Base-by-base conservation (phyloP, 2,329 filamentous ascomycete species). In the Epichloe festucae region DNA sequence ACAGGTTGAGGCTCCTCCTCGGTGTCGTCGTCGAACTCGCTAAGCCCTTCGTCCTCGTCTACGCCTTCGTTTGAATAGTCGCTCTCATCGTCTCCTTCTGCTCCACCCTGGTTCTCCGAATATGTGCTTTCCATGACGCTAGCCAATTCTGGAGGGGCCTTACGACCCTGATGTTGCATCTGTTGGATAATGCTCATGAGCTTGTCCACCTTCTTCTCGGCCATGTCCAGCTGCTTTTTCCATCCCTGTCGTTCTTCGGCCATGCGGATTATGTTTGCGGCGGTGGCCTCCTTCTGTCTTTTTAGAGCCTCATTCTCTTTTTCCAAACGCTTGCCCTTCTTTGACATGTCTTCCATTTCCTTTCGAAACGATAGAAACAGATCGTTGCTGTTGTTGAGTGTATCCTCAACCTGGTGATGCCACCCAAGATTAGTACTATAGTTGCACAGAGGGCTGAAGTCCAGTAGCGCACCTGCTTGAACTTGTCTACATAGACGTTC, bases 341-440 rank as follows among this genome's bases (percentile, higher is more conserved):
- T 96, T 1, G 90, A 95, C 90, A 97, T 97, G 64, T 97, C 93
- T 70, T 97, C 93, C 90, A 97, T 97, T 70, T 97, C 93, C 72
- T 95, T 96, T 51, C 91, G 82, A 70, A 97, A 97, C 1, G 93
- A 96, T 59, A 96, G 74, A 69, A 97, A 97, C 50, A 97, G 75
- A 66, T 97, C 93, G 72, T 97, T 97, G 69, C 89, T 95, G 66
- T 96, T 97, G 71, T 96, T 97, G 49, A 97, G 78, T 39, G 91
- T 97, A 70, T 97, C 93, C 78, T 97, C 91, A 65, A 97, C 91
- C 91, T 97, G 59, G 56, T 23, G 15, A 27, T 35, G 39, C 19
- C 31, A 19, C 44, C 5, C 19, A 38, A 23, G 4, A 39, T 50
- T 31, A 50, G n/a, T 44, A 45, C 31, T 38, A 12, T 36, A n/a